A percentile compares a stretch with the other conserved stretches of the same genome.
These are phyloP conservation scores for Leavenworthia alabamica DNA, from an alignment of 345 rosid genomes.

Conservation along the genomic window DNA sequence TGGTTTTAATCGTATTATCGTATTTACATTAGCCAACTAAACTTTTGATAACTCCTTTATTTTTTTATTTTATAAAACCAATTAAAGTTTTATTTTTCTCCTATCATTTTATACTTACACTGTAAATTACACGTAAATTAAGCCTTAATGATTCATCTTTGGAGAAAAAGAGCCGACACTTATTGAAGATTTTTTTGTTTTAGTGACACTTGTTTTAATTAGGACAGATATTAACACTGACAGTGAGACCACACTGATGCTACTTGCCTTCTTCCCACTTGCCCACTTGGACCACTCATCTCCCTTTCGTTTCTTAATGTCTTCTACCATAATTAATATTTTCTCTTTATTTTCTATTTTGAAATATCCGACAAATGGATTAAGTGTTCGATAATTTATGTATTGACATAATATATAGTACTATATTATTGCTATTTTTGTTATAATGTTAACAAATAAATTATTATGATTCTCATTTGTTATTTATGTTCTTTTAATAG, in stretches of 20 bases:
- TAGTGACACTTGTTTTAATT: background rate
- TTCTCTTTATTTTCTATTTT: background rate
- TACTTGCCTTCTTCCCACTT: conserved; percentile 20
- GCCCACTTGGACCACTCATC: conserved; percentile 24
- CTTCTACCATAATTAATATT: background rate
- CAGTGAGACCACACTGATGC: conserved; percentile 17
- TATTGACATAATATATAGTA: no score
- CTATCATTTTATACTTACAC: background rate
- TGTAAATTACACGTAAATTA: conserved; percentile 7
- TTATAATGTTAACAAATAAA: no score
- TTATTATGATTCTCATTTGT: background rate
- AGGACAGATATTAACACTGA: conserved; percentile 16
- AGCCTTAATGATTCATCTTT: conserved; percentile 1
- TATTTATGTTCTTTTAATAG: background rate
- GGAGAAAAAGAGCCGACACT: background rate
- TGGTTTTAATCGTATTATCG: conserved; percentile 7
- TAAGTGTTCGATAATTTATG: no score
- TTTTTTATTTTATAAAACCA: background rate
- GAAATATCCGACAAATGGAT: background rate
- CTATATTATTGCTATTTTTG: no score
- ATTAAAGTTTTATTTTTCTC: no score
- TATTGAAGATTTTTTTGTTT: no score
- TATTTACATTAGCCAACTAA: conserved; percentile 14
- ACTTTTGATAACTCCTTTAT: background rate
- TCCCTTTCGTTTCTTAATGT: background rate